A percentile compares a stretch with the other conserved stretches of the same genome.
Evolutionary conservation across 441 rosid genomes (phyloP).

Genomic region (Croton laevigatus): DNA sequence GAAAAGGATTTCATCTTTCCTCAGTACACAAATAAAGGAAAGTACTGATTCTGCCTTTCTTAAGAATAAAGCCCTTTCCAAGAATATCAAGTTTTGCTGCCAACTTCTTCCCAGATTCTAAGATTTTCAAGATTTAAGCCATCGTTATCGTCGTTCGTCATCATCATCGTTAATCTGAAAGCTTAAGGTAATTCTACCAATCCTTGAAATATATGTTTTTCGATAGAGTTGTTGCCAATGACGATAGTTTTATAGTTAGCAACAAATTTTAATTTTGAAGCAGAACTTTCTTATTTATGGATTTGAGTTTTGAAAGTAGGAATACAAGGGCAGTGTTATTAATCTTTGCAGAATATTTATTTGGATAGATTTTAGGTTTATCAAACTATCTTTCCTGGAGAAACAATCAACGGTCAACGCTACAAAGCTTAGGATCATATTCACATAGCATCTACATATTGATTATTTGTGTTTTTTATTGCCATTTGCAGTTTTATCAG

Average conservation of each 20-base stretch:
- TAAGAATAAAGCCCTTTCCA: background rate
- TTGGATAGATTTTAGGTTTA: background rate
- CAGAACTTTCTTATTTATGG: background rate
- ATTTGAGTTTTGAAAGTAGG: background rate
- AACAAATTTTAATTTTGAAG: background rate
- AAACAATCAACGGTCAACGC: background rate
- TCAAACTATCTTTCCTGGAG: background rate
- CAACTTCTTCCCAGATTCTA: background rate
- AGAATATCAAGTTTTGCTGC: background rate
- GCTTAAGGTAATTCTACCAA: background rate
- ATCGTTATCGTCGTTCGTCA: background rate
- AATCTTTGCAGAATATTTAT: background rate
- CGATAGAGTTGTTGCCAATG: background rate
- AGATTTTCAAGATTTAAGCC: background rate
- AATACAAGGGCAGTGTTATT: background rate
- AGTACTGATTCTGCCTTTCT: background rate
- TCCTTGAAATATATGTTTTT: background rate
- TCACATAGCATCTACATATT: background rate
- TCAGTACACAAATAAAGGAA: too few species aligned
- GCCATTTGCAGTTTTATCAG: too few species aligned
- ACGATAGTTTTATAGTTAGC: background rate
- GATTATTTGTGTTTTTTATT: too few species aligned
- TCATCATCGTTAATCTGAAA: background rate
- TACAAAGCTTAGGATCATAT: background rate
- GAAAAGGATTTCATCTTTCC: too few species aligned